Base-by-base conservation (phyloP, 192 early-diverging fungal species). In the Coemansia sp. region DNA sequence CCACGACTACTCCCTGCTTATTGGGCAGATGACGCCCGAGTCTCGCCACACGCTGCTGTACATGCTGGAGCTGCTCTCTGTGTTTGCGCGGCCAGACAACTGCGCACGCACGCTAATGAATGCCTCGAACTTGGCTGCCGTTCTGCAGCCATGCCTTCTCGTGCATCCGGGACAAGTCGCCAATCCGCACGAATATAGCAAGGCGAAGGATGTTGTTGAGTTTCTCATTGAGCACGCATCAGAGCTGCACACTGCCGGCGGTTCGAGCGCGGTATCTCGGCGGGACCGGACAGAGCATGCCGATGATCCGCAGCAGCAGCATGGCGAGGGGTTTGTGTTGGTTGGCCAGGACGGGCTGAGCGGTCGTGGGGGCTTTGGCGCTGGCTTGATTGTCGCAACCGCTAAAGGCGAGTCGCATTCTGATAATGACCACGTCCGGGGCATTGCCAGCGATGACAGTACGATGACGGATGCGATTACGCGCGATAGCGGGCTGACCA, bases 61-160 rank as follows among this genome's bases (percentile, higher is more conserved):
- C 59, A 82, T 92, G 41, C 70, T 93, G 10, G 88, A 91, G 60
- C 71, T 92, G 27, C 77, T 93, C 29, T 65, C 71, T 4, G 59
- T 65, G 37, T 85, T 85, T 71, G 65, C 84, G 4, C 60, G 39
- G 31, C 61, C 71, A 2, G 68, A 70, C 25, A 83, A 83, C 71
- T 62, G 86, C 36, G 71, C 64, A 22, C 78, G 81, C 14, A 93
- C 88, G 19, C 77, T 85, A 37, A 93, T 93, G 92, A 86, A 87
- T 45, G 74, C 87, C 19, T 84, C 87, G 10, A 93, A 93, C 62
- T 70, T 93, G 58, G 92, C 92, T 6, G 87, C 90, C 4, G 88
- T 93, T 17, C 85, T 93, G 67, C 87, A 89, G 60, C 90, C 90
- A 2, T 89, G 90, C n/a, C 70, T 93, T 40, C 71, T 93, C 12